These are phyloP conservation scores for Leccinum imitatum DNA, from an alignment of 768 basidiomycete species.

Conservation along the genomic window DNA sequence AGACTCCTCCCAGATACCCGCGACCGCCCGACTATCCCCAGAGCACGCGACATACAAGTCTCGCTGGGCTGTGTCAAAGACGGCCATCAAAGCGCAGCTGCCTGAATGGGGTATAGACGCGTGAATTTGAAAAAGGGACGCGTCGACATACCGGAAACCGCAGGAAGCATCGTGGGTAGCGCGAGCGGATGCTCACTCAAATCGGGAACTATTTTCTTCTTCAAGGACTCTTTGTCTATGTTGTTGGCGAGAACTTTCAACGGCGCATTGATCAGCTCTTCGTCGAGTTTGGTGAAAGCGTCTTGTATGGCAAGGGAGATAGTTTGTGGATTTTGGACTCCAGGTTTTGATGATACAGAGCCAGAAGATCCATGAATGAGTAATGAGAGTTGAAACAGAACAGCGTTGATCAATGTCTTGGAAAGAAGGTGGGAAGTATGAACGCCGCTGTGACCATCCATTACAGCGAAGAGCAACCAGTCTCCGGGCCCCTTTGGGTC, in stretches of 20 bases:
- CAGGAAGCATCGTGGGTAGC: conserved; percentile 73
- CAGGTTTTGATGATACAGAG: conserved; percentile 37
- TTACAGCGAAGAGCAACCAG: conserved; percentile 81
- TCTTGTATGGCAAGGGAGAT: conserved; percentile 66
- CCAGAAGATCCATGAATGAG: conserved; percentile 40
- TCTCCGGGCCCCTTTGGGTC: conserved; percentile 64
- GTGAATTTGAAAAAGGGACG: neutral
- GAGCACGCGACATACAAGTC: conserved; percentile 90
- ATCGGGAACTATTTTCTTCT: conserved; percentile 57
- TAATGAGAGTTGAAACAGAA: conserved; percentile 69
- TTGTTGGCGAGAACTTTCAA: conserved; percentile 65
- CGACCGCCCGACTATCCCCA: conserved; percentile 94
- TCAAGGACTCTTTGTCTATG: conserved; percentile 50
- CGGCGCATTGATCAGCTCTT: conserved; percentile 79
- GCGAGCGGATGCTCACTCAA: conserved; percentile 71
- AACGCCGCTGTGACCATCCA: conserved; percentile 88
- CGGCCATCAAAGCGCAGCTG: conserved; percentile 86
- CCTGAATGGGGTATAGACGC: conserved; percentile 43
- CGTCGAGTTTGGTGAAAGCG: conserved; percentile 82
- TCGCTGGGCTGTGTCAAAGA: conserved; percentile 80
- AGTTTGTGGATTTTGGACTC: conserved; percentile 47
- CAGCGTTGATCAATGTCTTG: conserved; percentile 79
- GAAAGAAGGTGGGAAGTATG: conserved; percentile 85
- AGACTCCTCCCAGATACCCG: conserved; percentile 82
- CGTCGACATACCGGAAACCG: conserved; percentile 59